These are phyloP conservation scores for Volvox carteri DNA, from an alignment of 163 green algal genomes.

Conservation along the genomic window DNA sequence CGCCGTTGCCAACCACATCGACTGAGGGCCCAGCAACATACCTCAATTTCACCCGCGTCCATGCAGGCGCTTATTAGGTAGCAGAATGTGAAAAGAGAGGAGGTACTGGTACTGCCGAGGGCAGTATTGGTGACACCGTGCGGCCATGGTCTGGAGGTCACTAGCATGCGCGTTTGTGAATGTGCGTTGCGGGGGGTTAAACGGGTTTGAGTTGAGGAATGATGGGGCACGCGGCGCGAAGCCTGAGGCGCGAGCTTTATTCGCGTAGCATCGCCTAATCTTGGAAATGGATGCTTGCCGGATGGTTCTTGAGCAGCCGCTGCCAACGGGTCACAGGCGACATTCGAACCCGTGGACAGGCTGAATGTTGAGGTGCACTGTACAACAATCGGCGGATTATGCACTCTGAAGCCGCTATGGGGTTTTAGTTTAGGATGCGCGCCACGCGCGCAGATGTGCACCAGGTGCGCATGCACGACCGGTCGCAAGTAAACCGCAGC, in stretches of 20 bases:
- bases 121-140: not conserved
- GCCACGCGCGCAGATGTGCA: not conserved
- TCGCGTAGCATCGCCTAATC: too few relatives aligned
- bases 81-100: not conserved
- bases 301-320: not conserved
- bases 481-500: too few relatives aligned
- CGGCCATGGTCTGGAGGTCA: not conserved
- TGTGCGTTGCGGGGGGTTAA: too few relatives aligned
- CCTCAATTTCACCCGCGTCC: slow-evolving; percentile 84
- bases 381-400: not conserved
- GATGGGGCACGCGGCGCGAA: not conserved
- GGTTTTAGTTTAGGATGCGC: not conserved
- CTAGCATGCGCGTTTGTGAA: too few relatives aligned
- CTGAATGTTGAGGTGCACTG: not conserved
- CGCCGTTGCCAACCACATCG: too few relatives aligned
- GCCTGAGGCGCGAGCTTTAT: too few relatives aligned
- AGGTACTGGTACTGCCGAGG: not conserved
- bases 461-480: not conserved
- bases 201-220: not conserved
- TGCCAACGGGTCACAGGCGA: not conserved
- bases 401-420: not conserved
- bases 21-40: slow-evolving; percentile 50
- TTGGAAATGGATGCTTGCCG: not conserved
- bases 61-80: slow-evolving; percentile 72
- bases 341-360: not conserved